Evolutionary conservation across 2,329 filamentous ascomycete genomes (phyloP), one percentile per base, ranked within the genome.

Genomic region (Pseudopyrenochaeta lycopersici): DNA sequence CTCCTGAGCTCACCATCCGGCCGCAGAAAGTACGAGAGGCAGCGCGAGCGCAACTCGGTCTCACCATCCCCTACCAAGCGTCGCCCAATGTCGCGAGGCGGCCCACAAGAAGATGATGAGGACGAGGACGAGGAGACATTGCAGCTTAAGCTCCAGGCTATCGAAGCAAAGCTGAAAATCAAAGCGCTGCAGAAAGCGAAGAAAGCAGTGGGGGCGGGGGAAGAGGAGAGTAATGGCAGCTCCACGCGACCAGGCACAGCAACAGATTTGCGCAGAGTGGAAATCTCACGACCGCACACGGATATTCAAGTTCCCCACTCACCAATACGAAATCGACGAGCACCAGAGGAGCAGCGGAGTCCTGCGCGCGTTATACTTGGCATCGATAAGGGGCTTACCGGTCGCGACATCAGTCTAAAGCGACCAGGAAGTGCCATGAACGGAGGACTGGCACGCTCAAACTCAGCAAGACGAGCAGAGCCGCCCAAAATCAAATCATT

Each of bases 91-190:
- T 67, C 65, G 43, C 60, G 61, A 32, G 60, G 42, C 21, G 46
- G 51, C n/a, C 31, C 39, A 3, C 44, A 52, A 17, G 61, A 65
- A 7, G 62, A 87, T 9, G 86, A 88, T 0, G 93, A 97, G 71
- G 93, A 97, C 78, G 89, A 91, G 4, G 90, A 83, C 7, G 94
- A 97, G 74, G 93, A 98, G 79, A 96, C 88, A 1, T 78, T 98
- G 30, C 87, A 96, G 70, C 79, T 99, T 58, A 88, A 96, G 72
- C 80, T 98, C 4, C 88, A 93, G 60, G 92, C 91, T 49, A 96
- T 99, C 53, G 89, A 98, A 75, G 92, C 93, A 6, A 88, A 90
- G 55, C 78, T 98, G 46, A 95, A 89, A 75, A 77, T 98, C 60
- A 98, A 97, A 76, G 92, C 89, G 69, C 79, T 98, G 12, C 90